Evolutionary conservation across 2,329 filamentous ascomycete species (phyloP), one percentile per base, ranked within the genome.

Genomic region (Arthroderma sp.): DNA sequence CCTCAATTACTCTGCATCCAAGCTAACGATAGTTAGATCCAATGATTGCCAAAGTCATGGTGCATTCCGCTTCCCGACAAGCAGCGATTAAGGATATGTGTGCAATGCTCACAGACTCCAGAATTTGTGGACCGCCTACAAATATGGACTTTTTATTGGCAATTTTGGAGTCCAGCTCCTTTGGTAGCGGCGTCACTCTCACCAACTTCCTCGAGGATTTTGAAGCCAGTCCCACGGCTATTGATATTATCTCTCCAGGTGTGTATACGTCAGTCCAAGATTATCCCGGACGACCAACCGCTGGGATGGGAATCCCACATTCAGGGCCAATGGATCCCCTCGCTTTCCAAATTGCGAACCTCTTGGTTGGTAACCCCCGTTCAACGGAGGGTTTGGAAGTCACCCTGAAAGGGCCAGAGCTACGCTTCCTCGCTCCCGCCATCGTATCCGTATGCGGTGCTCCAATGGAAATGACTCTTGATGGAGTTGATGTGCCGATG

Each of bases 201-300:
- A 80, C 77, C 0, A 74, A 67, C 40, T 78, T 77, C 48, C 58
- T 81, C 5, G 54, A 69, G 4, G 56, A 54, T 8, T 78, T 79
- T 54, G 51, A 66, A 1, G 79, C 69, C 48, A 54, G 54, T 2
- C 69, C 72, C 0, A 54, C 62, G 36, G 75, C 68, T 0, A 72
- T 80, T 30, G 74, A 80, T 49, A 68, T 80, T 1, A 53, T 79
- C 7, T 68, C 68, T 22, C 68, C 68, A 4, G 77, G 77, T 5
- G 69, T 72, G 1, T 77, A 75, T 49, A 78, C 76, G 0, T 60
- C 74, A 1, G 65, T 81, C 1, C 72, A 80, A 56, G 77, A 81
- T 48, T 69, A 70, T 39, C 75, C 75, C 1, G 77, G 71, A 0
- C 63, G 78, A n/a, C 69, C 72, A 3, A 67, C 65, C 0, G 65